Conservation (phyloP, 2,329 filamentous ascomycete species). For the Xylaria sp. region DNA sequence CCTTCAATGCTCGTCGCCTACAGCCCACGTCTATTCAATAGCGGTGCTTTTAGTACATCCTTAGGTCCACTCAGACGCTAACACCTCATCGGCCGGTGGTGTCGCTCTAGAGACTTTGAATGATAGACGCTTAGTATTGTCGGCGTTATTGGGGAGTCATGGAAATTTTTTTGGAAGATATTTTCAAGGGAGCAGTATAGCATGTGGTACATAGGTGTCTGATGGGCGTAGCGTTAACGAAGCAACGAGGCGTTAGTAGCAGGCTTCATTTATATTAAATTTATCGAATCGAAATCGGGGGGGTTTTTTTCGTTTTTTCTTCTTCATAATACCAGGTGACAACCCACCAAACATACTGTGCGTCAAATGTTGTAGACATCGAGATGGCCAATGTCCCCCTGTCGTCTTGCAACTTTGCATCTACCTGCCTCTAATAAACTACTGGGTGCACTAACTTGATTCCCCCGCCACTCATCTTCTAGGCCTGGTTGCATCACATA, state of each 20-base stretch:
- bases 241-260: constrained; percentile 20
- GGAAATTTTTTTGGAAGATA: not conserved
- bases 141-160: constrained; percentile 3
- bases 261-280: constrained; percentile 9
- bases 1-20: constrained; percentile 5
- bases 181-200: not conserved
- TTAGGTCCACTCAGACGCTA: constrained; percentile 8
- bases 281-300: too few species aligned
- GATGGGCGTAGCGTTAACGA: constrained; percentile 19
- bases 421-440: not conserved
- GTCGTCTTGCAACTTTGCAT: not conserved
- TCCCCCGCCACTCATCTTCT: not conserved
- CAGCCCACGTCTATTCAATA: constrained; percentile 21
- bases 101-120: not conserved
- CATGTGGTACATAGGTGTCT: not conserved
- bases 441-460: not conserved
- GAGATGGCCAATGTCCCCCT: not conserved
- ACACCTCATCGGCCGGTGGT: not conserved
- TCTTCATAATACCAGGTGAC: not conserved
- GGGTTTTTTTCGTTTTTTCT: not conserved
- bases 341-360: not conserved
- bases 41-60: constrained; percentile 9
- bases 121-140: constrained; percentile 15
- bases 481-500: not conserved
- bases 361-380: constrained; percentile 4